Evolutionary conservation across 768 basidiomycete species (phyloP), one percentile per base, ranked within the genome.

Genomic region (Tricholoma terreum): DNA sequence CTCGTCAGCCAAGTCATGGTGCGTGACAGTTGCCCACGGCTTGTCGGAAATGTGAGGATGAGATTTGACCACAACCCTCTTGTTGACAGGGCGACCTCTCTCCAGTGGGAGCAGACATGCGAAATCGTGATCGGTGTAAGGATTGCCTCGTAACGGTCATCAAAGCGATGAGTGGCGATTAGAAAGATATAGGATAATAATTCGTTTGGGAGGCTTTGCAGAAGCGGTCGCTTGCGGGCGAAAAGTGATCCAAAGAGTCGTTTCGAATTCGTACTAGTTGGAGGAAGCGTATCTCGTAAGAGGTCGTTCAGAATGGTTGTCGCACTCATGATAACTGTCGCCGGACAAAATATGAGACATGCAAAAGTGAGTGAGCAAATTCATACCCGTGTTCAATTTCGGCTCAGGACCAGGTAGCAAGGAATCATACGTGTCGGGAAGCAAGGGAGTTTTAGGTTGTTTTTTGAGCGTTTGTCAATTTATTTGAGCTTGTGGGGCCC

Each of bases 31-130:
- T 82, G 78, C 6, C 56, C 60, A 6, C 61, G 56, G n/a, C 69
- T 72, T 10, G 74, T 67, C 2, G 83, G 82, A 53, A 73, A 75
- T 9, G 75, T 74, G 50, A 85, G 68, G 50, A 69, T 63, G 56
- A 86, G 73, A n/a, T 67, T 75, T 1, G 74, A 72, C 85, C 85
- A 86, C n/a, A 86, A 63, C 3, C 59, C 64, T 35, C 77, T 71
- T 10, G 73, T 79, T 8, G 74, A 67, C 7, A 84, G 67, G 2
- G 80, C 75, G 15, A 82, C 63, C n/a, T 71, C 60, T 54, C 83
- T 72, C 83, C 84, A 85, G 53, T 72, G 75, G 31, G 64, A 67
- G 38, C 78, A 85, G 14, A 84, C 80, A 48, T 82, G 79, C 5
- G 79, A 79, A 31, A 84, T 62, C 2, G 62, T 61, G 6, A 71